Evolutionary conservation across 495 filamentous ascomycete genomes (phyloP), one percentile per base, ranked within the genome.

Genomic region (Penicillium parvum): DNA sequence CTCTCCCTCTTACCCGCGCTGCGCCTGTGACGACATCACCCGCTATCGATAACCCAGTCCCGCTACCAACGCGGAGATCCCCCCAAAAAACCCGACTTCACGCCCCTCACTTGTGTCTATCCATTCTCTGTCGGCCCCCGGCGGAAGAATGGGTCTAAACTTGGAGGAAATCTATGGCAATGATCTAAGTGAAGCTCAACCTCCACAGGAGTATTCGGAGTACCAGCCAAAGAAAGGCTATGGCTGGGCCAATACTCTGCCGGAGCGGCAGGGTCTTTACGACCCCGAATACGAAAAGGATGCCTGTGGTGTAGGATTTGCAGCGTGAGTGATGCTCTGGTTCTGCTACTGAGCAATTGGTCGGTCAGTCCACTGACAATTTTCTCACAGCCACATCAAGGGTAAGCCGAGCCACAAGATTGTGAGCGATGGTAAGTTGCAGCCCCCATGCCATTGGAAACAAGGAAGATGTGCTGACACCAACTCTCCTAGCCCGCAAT

Each of bases 281-380:
- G 90, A 97, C 66, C 92, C 92, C 40, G 81, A 84, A 58, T 83
- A 92, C 41, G 92, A 99, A 67, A 99, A 99, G 68, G 92, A 99
- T 90, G 88, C 92, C 32, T 99, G 92, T 62, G 92, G 92, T 84
- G 92, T 99, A 53, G 94, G 92, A 60, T 99, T 99, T 68, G 90
- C 92, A 64, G 95, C 92, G 90, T 96, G 75, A 73, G 87, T 78
- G 12, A 21, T 5, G n/a, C 20, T 7, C 26, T 8, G 38, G n/a
- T 11, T 28, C 11, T 15, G 3, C 9, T 11, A 10, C 12, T 27
- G 11, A 32, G 27, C 35, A 40, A 43, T 40, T 46, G 48, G 46
- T 9, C 19, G 26, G 27, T 21, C 19, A 22, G 27, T 21, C 36
- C 12, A 40, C 53, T 54, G 43, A 52, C 32, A 11, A 17, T 21